Base-by-base conservation (phyloP, 768 basidiomycete species). In the Roridomyces roridus region DNA sequence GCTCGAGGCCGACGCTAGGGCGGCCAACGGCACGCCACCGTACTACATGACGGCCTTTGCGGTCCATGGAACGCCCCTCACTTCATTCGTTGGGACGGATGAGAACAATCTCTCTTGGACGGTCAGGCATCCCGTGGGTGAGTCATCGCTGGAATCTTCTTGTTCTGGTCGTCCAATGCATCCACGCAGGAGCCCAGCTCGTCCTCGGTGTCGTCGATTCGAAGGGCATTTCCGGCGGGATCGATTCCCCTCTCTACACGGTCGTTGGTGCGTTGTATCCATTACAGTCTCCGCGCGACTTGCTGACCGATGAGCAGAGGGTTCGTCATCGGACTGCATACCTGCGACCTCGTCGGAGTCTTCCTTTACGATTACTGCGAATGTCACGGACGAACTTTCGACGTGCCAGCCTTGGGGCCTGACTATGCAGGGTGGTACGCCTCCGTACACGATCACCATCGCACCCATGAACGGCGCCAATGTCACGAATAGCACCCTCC, bases 321-420 rank as follows among this genome's bases (percentile, higher is more conserved):
- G 66, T 5, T 26, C 52, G 21, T 49, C 57, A 9, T 61, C 57
- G 5, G 31, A 51, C 7, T 69, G 67, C 35, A 36, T 65, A 18
- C 59, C 57, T 4, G 23, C 52, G n/a, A 26, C 54, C 9, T 8
- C 51, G 9, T 45, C 56, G 5, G 54, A 63, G 23, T 62, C 70
- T 12, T 62, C 63, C 8, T 61, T 75, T 21, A 54, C 45, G 0
- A 56, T 78, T 8, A 80, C 80, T 62, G 68, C 76, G 43, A 78
- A 80, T 0, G 63, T 59, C 9, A 63, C 60, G 9, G 58, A 57
- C 12, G 51, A 48, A 0, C 51, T 82, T 2, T 54, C 68, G 36
- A 80, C 80, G 12, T 84, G 81, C 60, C 63, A 79, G 31, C 77
- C 77, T 2, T 82, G 81, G 81, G 76, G 79, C 4, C 54, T 82